Percentiles rank a stretch among this genome's conserved stretches.
Evolutionary conservation across 805 yeast species (phyloP).

Genomic region (Metschnikowia similis): DNA sequence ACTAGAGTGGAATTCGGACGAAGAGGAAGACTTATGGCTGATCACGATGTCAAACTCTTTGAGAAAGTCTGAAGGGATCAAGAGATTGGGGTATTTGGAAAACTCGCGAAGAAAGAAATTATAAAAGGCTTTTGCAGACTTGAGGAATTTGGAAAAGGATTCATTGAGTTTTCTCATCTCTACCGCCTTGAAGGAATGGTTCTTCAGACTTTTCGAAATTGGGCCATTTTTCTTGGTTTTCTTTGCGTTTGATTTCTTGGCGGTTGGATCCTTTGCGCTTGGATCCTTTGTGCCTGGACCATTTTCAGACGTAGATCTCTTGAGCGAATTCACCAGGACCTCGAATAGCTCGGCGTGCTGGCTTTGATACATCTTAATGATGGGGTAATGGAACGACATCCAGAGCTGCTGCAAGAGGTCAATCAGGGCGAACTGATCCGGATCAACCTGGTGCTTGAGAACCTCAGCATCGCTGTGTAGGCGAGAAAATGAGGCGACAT

Average conservation of each 20-base stretch:
- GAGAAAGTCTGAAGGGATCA: conserved; percentile 29
- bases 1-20: conserved; percentile 12
- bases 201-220: conserved; percentile 7
- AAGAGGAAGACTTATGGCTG: background rate
- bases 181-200: conserved; percentile 31
- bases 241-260: conserved; percentile 4
- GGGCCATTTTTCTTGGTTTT: conserved; percentile 7
- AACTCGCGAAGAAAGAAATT: conserved; percentile 37
- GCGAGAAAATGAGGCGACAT: conserved; percentile 29
- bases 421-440: conserved; percentile 34
- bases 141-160: conserved; percentile 45
- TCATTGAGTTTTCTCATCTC: conserved; percentile 57
- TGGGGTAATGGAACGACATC: conserved; percentile 62
- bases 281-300: too few species aligned
- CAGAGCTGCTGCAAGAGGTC: conserved; percentile 45
- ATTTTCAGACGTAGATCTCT: conserved; percentile 3
- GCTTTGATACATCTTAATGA: conserved; percentile 52
- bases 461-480: background rate
- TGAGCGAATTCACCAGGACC: conserved; percentile 15
- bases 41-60: conserved; percentile 23
- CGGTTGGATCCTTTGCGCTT: too few species aligned
- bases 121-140: conserved; percentile 48
- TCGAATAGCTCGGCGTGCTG: conserved; percentile 27
- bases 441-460: conserved; percentile 7
- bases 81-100: conserved; percentile 33